Base-by-base conservation (phyloP, 2,329 filamentous ascomycete genomes). In the Aspergillus sp. region DNA sequence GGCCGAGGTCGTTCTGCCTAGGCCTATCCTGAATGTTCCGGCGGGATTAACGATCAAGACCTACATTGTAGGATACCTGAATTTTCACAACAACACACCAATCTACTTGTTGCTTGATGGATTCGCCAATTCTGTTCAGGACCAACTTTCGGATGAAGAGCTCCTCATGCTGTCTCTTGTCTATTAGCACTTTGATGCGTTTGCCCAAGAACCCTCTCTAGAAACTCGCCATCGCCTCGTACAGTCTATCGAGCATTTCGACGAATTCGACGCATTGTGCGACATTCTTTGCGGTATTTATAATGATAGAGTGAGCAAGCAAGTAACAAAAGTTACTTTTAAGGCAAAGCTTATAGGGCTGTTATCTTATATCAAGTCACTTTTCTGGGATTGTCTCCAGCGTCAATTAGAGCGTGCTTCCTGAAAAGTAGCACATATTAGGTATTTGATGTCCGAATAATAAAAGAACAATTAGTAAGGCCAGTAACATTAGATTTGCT, bases 161-260 rank as follows among this genome's bases (percentile, higher is more conserved):
- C 45, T 48, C 27, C 45, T 48, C 9, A 48, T 48, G 45, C 45
- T 48, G 27, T 48, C 45, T 1, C 45, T 48, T 48, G 27, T 48
- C 15, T 48, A 48, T 48, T 48, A n/a, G 45, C n/a, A 48, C 27
- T 48, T 48, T 48, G 45, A 48, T 48, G 27, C 27, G 27, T 34
- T 19, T 33, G n/a, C 45, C 30, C 27, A 48, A 33, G 45, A 48
- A 33, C 45, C 45, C 24, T 48, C 45, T 34, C 30, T 11, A 12
- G 45, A 30, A 48, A 19, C 45, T 19, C 45, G 45, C n/a, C 27
- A 34, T 11, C 27, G 27, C 45, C 27, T 48, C 4, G 15, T 48
- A 33, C 24, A 19, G 30, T 33, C 45, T 33, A 17, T 48, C 24
- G n/a, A 12, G 15, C 2, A 48, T 48, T 34, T 33, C 8, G 9